A percentile compares a stretch with the other conserved stretches of the same genome.
phyloP scores from a whole-genome alignment of 2,329 filamentous ascomycete genomes.

The Sclerotiophoma versabilis region DNA sequence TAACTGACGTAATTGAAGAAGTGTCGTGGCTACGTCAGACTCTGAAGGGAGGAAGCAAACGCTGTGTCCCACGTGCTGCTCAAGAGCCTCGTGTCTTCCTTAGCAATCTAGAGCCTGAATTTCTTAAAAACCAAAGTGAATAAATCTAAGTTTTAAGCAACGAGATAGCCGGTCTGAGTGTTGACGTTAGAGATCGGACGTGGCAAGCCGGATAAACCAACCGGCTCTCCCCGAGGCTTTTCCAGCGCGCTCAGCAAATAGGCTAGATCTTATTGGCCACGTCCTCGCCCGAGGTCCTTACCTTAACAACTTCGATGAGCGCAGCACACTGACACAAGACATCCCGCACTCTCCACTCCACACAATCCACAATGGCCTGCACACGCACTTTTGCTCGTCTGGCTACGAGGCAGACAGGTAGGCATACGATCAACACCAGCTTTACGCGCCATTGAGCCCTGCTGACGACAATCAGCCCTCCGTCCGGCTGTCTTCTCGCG shows the following conservation, averaged over 20 bases:
- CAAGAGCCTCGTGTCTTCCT: background rate
- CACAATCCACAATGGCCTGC: conserved; percentile 45
- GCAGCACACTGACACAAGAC: conserved; percentile 32
- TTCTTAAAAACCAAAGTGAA: background rate
- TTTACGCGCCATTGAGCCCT: conserved; percentile 28
- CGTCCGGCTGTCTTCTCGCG: conserved; percentile 47
- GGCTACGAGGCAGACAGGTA: conserved; percentile 48
- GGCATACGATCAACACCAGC: conserved; percentile 11
- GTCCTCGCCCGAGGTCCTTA: conserved; percentile 2
- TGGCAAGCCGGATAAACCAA: conserved; percentile 15
- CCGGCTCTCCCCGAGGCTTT: conserved; percentile 18
- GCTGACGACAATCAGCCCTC: conserved; percentile 43
- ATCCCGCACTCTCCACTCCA: conserved; percentile 38
- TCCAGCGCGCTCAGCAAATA: conserved; percentile 5
- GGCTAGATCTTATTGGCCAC: conserved; percentile 14
- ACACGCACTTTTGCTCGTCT: conserved; percentile 49
- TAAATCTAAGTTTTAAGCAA: background rate
- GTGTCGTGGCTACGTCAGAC: background rate
- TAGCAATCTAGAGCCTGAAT: background rate
- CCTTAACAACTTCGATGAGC: conserved; percentile 33
- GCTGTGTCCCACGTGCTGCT: background rate
- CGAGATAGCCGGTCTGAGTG: conserved; percentile 17
- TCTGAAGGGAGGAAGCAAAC: background rate
- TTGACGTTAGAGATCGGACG: conserved; percentile 23
- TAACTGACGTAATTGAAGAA: background rate